Percentiles rank a stretch among this genome's conserved stretches.
These are phyloP conservation scores for Cercospora citrullina DNA, from an alignment of 2,329 filamentous ascomycete species.

Conservation along the genomic window DNA sequence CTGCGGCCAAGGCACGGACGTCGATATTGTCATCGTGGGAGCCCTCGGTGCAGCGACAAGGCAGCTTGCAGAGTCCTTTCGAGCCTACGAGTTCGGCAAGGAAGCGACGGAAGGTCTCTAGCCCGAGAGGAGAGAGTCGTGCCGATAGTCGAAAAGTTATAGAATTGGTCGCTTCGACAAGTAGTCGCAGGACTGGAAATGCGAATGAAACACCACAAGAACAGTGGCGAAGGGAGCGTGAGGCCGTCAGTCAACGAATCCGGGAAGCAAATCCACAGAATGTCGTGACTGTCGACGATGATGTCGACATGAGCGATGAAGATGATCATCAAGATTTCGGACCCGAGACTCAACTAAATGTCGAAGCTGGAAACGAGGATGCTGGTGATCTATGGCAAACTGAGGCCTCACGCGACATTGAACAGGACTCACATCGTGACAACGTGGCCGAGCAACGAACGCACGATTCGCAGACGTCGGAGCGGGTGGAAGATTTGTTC, in stretches of 20 bases:
- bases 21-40: constrained; percentile 7
- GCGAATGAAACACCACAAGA: not conserved
- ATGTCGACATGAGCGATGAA: constrained; percentile 20
- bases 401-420: constrained; percentile 45
- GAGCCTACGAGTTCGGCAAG: constrained; percentile 18
- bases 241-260: constrained; percentile 28
- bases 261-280: constrained; percentile 22
- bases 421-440: constrained; percentile 22
- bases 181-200: not conserved
- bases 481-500: constrained; percentile 40
- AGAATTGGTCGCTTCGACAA: constrained; percentile 4
- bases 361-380: not conserved
- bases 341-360: constrained; percentile 1
- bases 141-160: constrained; percentile 15
- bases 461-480: constrained; percentile 21
- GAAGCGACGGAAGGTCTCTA: constrained; percentile 14
- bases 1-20: not conserved
- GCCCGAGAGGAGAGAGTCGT: constrained; percentile 13
- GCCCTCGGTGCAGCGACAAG: constrained; percentile 5
- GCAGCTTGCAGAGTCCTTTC: constrained; percentile 11
- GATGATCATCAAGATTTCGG: constrained; percentile 22
- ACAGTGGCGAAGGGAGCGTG: constrained; percentile 25
- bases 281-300: constrained; percentile 29
- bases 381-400: constrained; percentile 50
- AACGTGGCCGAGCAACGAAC: not conserved